These are phyloP conservation scores for Serendipita sp. DNA, from an alignment of 768 basidiomycete species.

Conservation along the genomic window DNA sequence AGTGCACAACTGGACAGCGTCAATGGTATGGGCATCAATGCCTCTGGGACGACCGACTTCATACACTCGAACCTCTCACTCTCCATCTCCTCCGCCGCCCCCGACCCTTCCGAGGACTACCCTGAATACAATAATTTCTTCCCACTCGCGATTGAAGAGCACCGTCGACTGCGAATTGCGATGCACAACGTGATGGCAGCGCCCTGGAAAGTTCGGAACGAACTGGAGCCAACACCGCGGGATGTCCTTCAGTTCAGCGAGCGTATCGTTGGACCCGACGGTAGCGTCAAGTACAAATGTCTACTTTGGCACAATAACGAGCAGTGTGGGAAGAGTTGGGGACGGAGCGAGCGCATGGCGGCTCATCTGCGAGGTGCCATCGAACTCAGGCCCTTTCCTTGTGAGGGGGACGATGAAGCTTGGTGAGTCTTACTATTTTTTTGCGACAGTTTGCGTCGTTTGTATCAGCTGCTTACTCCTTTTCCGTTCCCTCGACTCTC, in stretches of 20 bases:
- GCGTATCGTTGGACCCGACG: not conserved
- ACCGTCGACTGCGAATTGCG: not conserved
- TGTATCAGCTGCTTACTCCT: not conserved
- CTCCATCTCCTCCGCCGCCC: not conserved
- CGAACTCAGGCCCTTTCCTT: not conserved
- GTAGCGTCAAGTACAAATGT: not conserved
- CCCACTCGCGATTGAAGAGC: not conserved
- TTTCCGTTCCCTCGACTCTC: not conserved
- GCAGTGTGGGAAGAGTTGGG: not conserved
- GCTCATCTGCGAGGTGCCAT: not conserved
- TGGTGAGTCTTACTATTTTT: not conserved
- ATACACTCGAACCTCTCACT: not conserved
- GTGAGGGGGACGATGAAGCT: not conserved
- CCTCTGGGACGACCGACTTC: not conserved
- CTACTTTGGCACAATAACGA: not conserved
- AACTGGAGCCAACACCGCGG: not conserved
- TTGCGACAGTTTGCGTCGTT: not conserved
- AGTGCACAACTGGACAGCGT: too few relatives aligned
- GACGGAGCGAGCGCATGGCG: not conserved
- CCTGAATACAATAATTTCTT: not conserved
- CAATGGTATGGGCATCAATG: too few relatives aligned
- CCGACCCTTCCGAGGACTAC: not conserved
- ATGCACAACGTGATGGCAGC: not conserved
- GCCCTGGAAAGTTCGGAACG: not conserved
- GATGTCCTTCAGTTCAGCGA: not conserved